Evolutionary conservation across 768 basidiomycete species (phyloP), one percentile per base, ranked within the genome.

Genomic region (Mycena polygramma): DNA sequence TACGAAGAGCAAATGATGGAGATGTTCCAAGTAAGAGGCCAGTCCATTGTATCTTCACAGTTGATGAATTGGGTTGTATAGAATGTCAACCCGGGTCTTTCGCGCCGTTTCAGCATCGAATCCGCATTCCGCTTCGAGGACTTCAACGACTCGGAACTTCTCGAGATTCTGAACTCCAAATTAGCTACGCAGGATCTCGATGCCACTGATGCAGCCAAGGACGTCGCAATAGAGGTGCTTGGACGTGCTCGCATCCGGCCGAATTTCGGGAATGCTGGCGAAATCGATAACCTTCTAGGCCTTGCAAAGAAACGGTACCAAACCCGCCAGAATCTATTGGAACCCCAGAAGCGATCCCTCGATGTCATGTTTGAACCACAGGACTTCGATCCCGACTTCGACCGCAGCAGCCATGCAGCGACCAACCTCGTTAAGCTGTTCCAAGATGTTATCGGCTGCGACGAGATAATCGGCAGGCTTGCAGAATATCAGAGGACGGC

Each of bases 21-120:
- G 30, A 93, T 93, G 92, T 92, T 92, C 78, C 90, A 91, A 81
- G 91, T 87, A 76, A 53, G 80, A 66, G 20, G 46, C n/a, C 54
- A 22, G 35, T 54, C 35, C 30, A 10, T 24, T 20, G 2, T 11
- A 36, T 35, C 15, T 7, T 36, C 19, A 17, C 30, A 19, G 19
- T 19, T 46, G 4, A 46, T 20, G 19, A 61, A 43, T 13, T 30
- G 53, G 30, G n/a, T 17, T 19, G 17, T 30, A 4, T 61, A 92
- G 91, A 89, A 92, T 59, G 91, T 92, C 37, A 93, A 92, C 73
- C 88, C 90, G 0, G 92, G 91, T 17, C 79, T 92, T 11, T 78
- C 87, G 3, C 86, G 92, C 30, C 89, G 92, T 0, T 93, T 93
- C 75, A 85, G 86, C 15, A 89, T 92, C 36, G 92, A 92, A 63